These are phyloP conservation scores for Candida sanyaensis DNA, from an alignment of 1,139 yeast genomes.

Conservation along the genomic window DNA sequence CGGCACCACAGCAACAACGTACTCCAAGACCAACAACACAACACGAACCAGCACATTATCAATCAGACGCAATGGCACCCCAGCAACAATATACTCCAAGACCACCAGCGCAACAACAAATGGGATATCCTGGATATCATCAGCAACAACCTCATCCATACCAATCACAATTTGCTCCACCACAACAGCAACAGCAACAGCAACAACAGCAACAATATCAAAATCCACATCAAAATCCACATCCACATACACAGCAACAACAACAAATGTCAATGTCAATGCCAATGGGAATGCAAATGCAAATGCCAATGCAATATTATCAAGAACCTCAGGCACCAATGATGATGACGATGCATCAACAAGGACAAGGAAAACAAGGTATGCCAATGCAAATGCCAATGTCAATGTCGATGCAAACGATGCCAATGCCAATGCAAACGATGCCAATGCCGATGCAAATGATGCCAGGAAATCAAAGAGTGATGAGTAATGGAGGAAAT, in stretches of 20 bases:
- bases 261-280: background rate
- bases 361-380: background rate
- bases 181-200: conserved; percentile 8
- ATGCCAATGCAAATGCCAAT: too few species aligned
- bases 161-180: conserved; percentile 1
- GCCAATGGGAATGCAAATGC: too few species aligned
- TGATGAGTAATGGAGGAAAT: conserved; percentile 9
- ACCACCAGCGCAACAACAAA: conserved; percentile 2
- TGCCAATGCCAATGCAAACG: too few species aligned
- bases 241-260: conserved; percentile 3
- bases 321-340: conserved; percentile 5
- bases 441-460: too few species aligned
- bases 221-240: conserved; percentile 3
- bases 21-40: too few species aligned
- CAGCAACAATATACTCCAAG: conserved; percentile 6
- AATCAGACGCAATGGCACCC: too few species aligned
- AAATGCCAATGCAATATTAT: conserved; percentile 1
- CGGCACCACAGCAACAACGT: too few species aligned
- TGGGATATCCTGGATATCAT: background rate
- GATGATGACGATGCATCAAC: conserved; percentile 2
- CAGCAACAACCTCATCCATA: background rate
- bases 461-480: conserved; percentile 8
- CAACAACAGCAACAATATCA: background rate
- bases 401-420: too few species aligned
- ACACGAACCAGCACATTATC: too few species aligned